Evolutionary conservation across 768 basidiomycete species (phyloP).

Genomic region (Rhodocollybia butyracea): DNA sequence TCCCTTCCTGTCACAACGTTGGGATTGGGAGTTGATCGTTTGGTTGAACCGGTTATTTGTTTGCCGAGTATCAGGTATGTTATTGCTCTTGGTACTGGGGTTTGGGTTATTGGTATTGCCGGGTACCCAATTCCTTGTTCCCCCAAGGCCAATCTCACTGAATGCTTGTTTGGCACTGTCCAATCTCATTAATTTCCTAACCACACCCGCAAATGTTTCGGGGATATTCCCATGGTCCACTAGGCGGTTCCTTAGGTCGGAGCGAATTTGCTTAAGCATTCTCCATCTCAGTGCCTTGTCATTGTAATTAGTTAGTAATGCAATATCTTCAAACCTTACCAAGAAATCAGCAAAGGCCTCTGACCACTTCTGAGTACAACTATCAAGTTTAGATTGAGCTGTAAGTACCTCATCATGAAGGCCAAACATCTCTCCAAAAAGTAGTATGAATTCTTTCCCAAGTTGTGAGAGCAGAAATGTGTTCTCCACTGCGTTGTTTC

Average conservation of each 20-base stretch:
- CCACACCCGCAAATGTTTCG: background rate
- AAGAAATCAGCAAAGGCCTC: background rate
- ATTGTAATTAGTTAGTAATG: background rate
- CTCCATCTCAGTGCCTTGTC: background rate
- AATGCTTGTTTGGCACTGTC: background rate
- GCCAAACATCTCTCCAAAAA: background rate
- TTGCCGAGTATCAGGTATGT: too few species aligned
- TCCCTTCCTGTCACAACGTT: too few species aligned
- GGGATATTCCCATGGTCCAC: background rate
- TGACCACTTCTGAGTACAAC: background rate
- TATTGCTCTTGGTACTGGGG: too few species aligned
- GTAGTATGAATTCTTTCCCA: background rate
- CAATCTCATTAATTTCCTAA: background rate
- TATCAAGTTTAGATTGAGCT: background rate
- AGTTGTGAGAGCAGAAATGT: background rate
- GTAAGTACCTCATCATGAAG: background rate
- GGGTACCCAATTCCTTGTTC: background rate
- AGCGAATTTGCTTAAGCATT: background rate
- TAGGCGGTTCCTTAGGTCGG: background rate
- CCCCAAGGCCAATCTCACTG: too few species aligned
- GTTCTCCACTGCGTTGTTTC: background rate
- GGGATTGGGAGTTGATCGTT: too few species aligned
- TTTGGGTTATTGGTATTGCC: background rate
- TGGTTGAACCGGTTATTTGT: too few species aligned
- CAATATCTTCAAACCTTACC: too few species aligned